These are phyloP conservation scores for Coemansia sp. DNA, from an alignment of 192 early-diverging fungal genomes.

Conservation along the genomic window DNA sequence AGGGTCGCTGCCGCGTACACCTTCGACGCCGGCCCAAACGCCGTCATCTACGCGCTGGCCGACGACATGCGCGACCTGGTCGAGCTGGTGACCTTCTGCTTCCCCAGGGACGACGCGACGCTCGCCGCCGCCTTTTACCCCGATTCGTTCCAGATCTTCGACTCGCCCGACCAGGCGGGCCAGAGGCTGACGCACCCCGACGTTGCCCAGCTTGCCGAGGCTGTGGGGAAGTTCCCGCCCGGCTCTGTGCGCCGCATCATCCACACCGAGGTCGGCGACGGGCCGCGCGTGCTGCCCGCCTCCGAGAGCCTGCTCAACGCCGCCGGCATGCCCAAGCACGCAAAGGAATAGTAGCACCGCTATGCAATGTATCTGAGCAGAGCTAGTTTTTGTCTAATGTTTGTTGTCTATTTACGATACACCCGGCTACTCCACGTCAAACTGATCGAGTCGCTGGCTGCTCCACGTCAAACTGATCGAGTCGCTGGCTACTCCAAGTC, in stretches of 20 bases:
- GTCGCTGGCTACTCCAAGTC: conserved; percentile 41
- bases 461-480: conserved; percentile 47
- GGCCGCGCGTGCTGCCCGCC: conserved; percentile 72
- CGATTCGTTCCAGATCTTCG: conserved; percentile 62
- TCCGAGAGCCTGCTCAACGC: conserved; percentile 43
- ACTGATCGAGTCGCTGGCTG: no score
- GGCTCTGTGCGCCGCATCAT: conserved; percentile 87
- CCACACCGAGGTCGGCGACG: conserved; percentile 89
- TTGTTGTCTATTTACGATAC: no score
- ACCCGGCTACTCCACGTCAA: conserved; percentile 50
- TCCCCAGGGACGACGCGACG: conserved; percentile 65
- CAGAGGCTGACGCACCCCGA: conserved; percentile 10
- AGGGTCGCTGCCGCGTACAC: conserved; percentile 92
- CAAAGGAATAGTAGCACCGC: conserved; percentile 9
- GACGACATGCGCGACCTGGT: conserved; percentile 87
- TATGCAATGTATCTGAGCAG: no score
- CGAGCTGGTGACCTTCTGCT: conserved; percentile 80
- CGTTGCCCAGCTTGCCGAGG: conserved; percentile 30
- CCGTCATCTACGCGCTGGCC: conserved; percentile 89
- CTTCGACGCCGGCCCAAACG: conserved; percentile 98
- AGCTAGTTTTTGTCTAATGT: no score
- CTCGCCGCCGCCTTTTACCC: conserved; percentile 57
- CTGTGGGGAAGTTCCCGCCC: conserved; percentile 54
- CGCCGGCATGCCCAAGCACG: conserved; percentile 50
- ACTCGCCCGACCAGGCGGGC: conserved; percentile 59